Conservation (phyloP, 352 stramenopile genomes). For the Phytophthora vignae region DNA sequence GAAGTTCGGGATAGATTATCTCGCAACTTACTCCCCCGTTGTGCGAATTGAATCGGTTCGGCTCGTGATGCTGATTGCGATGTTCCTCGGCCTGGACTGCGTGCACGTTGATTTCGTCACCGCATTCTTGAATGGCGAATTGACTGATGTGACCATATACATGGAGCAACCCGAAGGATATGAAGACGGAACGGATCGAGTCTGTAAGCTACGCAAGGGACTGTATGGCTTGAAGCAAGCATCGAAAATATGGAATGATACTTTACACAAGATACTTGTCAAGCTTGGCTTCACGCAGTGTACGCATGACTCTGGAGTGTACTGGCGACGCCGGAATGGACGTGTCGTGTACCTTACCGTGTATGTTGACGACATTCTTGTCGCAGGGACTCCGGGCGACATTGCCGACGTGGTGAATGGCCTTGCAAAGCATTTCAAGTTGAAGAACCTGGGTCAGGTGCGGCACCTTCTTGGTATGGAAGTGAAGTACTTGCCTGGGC, state of each 20-base stretch:
- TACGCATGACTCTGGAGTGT: constrained; percentile 4
- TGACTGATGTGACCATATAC: constrained; percentile 10
- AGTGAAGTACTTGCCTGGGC: constrained; percentile 1
- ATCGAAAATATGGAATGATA: constrained; percentile 16
- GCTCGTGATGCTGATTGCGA: constrained; percentile 5
- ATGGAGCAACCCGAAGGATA: constrained; percentile 20
- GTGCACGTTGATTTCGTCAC: constrained; percentile 2
- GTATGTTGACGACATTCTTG: constrained; percentile 10
- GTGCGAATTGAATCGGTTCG: constrained; percentile 14
- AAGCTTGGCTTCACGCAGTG: constrained; percentile 5
- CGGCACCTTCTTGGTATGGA: constrained; percentile 5
- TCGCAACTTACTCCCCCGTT: constrained; percentile 13
- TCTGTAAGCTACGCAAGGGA: constrained; percentile 9
- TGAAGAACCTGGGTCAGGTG: constrained; percentile 9
- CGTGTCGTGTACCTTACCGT: constrained; percentile 8
- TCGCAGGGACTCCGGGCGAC: not conserved
- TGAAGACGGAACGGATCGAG: constrained; percentile 7
- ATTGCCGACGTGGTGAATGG: not conserved
- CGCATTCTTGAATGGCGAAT: not conserved
- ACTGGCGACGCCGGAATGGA: constrained; percentile 1
- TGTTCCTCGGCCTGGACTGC: not conserved
- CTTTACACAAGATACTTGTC: constrained; percentile 7
- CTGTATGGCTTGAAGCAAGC: constrained; percentile 2
- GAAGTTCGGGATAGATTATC: not conserved
- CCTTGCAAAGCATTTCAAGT: not conserved